Evolutionary conservation across 164 flowering plant genomes (phyloP).

Genomic region (Nymphaea colorata): DNA sequence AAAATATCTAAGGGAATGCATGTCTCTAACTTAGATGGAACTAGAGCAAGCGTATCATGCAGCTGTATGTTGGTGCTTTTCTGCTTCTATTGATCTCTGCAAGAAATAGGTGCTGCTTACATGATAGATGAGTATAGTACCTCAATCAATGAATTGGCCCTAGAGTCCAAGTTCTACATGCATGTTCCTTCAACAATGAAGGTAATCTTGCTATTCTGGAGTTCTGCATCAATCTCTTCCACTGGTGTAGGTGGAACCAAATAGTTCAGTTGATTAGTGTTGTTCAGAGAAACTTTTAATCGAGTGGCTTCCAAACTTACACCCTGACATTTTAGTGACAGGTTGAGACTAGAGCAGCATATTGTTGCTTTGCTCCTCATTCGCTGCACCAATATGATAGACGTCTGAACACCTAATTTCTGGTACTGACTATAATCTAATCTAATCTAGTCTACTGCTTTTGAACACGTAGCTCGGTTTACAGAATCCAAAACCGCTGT

Average conservation of each 20-base stretch:
- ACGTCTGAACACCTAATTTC: too few relatives aligned
- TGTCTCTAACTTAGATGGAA: background rate
- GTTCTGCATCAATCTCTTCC: background rate
- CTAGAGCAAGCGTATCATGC: background rate
- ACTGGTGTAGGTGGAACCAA: background rate
- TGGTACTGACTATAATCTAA: background rate
- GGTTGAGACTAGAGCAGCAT: background rate
- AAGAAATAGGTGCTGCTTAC: background rate
- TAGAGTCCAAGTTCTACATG: background rate
- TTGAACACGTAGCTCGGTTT: too few relatives aligned
- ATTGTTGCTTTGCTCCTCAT: background rate
- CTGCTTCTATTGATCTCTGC: background rate
- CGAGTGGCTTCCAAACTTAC: background rate
- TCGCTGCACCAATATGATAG: background rate
- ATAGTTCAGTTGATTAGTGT: background rate
- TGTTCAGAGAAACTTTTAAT: background rate
- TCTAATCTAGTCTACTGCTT: too few relatives aligned
- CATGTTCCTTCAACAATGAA: background rate
- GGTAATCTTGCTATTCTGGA: background rate
- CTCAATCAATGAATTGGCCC: background rate
- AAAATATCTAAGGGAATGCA: background rate
- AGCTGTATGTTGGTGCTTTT: background rate
- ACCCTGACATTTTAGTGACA: background rate
- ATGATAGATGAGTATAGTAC: background rate
- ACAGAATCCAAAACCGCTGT: too few relatives aligned